Base-by-base conservation (phyloP, 2,329 filamentous ascomycete species). In the Colletotrichum spinosum region DNA sequence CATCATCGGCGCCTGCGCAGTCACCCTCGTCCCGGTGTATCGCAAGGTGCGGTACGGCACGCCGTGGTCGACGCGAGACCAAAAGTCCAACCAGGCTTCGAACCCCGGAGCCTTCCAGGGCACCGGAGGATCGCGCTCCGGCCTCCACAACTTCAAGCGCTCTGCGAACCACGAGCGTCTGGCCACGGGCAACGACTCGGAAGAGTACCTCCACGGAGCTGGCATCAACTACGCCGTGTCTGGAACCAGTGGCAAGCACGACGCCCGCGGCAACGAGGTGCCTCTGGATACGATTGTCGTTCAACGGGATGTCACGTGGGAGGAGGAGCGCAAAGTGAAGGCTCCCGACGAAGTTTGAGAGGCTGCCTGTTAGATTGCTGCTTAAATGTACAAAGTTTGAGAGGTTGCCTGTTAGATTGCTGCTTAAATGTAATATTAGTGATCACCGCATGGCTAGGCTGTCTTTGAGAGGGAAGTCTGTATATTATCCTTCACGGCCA, bases 11-110 rank as follows among this genome's bases (percentile, higher is more conserved):
- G 50, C 41, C 42, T 60, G 57, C 9, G 57, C 57, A 38, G 57
- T 60, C 35, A 60, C 57, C 13, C 49, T 60, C 34, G 57, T 60
- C 7, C 57, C 57, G 12, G 49, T 60, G 2, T 60, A 60, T 35
- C 57, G 57, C 41, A 60, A 46, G 25, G 55, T 60, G 34, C 57
- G 57, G 13, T 60, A 60, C 50, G 57, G 57, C 35, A 54, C 57
- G 50, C 42, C 57, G 34, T 60, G 50, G 50, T 60, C 57, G 2
- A 60, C 57, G 13, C 34, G 50, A 13, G 57, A 60, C 17, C 50
- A 54, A 7, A 55, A 55, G n/a, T 60, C 57, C 34, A 60, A 60
- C 57, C 57, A 60, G 7, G 35, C 25, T 25, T 60, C 57, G 50
- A 38, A 12, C 1, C 42, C 35, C 7, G 41, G n/a, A n/a, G 42